Base-by-base conservation (phyloP, 345 rosid species). In the Boechera retrofracta region DNA sequence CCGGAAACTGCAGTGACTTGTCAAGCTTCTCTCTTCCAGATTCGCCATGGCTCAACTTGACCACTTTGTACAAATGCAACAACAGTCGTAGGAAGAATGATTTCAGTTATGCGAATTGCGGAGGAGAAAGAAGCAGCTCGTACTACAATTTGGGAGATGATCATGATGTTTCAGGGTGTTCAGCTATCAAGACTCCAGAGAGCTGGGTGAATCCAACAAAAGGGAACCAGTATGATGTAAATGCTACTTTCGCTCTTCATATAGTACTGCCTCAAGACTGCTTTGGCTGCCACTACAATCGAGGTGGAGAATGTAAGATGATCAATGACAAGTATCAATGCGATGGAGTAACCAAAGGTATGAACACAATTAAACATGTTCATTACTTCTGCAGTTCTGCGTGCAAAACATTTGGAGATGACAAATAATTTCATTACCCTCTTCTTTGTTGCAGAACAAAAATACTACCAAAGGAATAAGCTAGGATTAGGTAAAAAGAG, bases 11-110 rank as follows among this genome's bases (percentile, higher is more conserved):
- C 31, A 35, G 11, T 8, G 75, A 75, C 64, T 79, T 80, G 31
- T 74, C 78, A 18, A 59, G 39, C 59, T 60, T 80, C 12, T 76
- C 82, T 59, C 65, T 83, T 48, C 79, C 86, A 32, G 10, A 18
- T 8, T 68, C 71, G 11, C 85, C 85, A 13, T 80, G 55, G 65
- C 59, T 81, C 1, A 0, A 5, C 0, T 32, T 75, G n/a, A 5
- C 35, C 35, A 59, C 60, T 63, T 26, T 85, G 71, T 75, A 69
- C 77, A 79, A 62, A 65, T 87, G 88, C 65, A 41, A 67, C 39
- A 56, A 10, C 35, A 42, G 4, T 3, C 42, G 3, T n/a, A 24
- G 26, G 16, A 13, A 15, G 36, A 45, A 54, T 9, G 52, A 5
- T 18, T 12, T 54, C 39, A 5, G 1, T 6, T 51, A n/a, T 41